A percentile compares a stretch with the other conserved stretches of the same genome.
These are phyloP conservation scores for Volvox carteri DNA, from an alignment of 163 green algal genomes.

Conservation along the genomic window DNA sequence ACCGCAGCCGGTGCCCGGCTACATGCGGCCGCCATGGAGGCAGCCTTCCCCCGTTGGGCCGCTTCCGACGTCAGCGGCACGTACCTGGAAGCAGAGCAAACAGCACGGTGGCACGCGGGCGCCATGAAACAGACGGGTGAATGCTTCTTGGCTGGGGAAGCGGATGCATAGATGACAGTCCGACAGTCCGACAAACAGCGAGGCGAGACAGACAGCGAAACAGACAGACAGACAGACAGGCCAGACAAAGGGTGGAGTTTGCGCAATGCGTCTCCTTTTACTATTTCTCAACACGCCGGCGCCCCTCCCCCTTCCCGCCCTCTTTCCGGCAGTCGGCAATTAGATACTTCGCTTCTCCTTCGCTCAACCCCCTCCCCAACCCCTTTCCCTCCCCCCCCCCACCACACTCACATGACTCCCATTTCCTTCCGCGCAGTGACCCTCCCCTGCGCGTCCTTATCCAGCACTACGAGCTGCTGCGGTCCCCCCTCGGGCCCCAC, in stretches of 20 bases:
- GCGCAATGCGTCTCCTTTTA: background rate
- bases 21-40: background rate
- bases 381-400: background rate
- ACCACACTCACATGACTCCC: slow-evolving; percentile 72
- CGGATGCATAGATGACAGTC: background rate
- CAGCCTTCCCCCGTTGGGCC: slow-evolving; percentile 35
- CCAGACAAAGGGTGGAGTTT: background rate
- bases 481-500: slow-evolving; percentile 71
- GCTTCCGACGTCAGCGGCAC: slow-evolving; percentile 47
- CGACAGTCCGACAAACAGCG: background rate
- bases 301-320: background rate
- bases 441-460: slow-evolving; percentile 69
- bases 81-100: slow-evolving; percentile 7
- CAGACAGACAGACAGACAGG: background rate
- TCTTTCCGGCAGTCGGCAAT: background rate
- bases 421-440: slow-evolving; percentile 57
- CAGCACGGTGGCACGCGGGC: background rate
- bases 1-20: no score
- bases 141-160: no score
- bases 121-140: no score
- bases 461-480: slow-evolving; percentile 73
- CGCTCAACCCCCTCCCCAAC: background rate
- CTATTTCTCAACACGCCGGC: background rate
- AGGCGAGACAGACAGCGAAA: background rate
- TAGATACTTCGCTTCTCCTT: background rate